Base-by-base conservation (phyloP, 768 basidiomycete genomes). In the Russula compacta region DNA sequence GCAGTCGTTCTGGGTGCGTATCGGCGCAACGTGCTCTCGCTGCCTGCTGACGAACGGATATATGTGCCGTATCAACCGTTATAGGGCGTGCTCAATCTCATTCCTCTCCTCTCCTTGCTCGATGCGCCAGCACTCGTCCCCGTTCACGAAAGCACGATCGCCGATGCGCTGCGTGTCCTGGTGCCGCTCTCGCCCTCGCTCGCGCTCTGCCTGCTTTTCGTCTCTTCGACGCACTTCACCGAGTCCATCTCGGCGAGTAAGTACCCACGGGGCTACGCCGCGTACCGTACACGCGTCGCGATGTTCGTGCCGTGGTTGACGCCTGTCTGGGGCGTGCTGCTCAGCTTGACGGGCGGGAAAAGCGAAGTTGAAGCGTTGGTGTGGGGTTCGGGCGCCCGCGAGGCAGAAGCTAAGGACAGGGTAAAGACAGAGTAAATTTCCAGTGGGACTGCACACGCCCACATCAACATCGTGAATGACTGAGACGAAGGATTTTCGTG, bases 191-290 rank as follows among this genome's bases (percentile, higher is more conserved):
- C 76, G 17, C 87, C 89, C 0, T 79, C 84, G 19, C 60, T 88
- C 17, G 73, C 79, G 8, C 79, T 94, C 42, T 86, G 84, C 63
- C 53, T 75, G 11, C 78, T 97, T 2, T 95, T 95, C 78, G 76
- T 82, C 69, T 79, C 82, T 2, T 94, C 91, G 17, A 94, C 92
- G 1, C 62, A 71, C 14, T 87, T 86, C 72, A 90, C 92, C 0
- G 95, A 98, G 74, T 78, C 78, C 40, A 93, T 98, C 67, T 85
- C 90, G 6, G 65, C 68, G 36, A 71, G 77, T 52, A 97, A 97
- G 71, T 93, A 92, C 69, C 82, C 86, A 2, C 72, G 72, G 15
- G 79, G 76, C 3, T 97, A 95, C 72, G 69, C 69, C 6, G 81
- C 84, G 4, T 97, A 95, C 71, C 84, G 84, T 68, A 69, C 76